Evolutionary conservation across 495 filamentous ascomycete species (phyloP).

Genomic region (Chaetomium tenue): DNA sequence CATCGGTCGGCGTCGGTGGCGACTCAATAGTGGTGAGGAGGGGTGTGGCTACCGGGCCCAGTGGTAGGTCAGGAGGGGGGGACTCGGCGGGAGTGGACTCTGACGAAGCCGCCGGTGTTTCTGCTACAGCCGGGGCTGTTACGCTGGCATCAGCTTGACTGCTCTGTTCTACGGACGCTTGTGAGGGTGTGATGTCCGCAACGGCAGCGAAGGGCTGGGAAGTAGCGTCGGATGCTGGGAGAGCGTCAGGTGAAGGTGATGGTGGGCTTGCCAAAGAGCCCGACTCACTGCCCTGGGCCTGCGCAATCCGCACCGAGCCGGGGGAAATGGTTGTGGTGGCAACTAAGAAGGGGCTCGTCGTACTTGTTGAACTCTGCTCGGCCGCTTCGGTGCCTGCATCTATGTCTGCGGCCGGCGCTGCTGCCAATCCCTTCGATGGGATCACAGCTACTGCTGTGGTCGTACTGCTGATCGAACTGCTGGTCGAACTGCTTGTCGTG

Average conservation of each 20-base stretch:
- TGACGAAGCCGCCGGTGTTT: conserved; percentile 21
- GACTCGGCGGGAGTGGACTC: conserved; percentile 21
- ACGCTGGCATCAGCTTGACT: conserved; percentile 38
- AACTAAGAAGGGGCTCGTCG: conserved; percentile 36
- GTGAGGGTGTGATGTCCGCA: conserved; percentile 24
- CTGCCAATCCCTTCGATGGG: conserved; percentile 21
- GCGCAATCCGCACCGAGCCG: conserved; percentile 21
- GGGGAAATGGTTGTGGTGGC: conserved; percentile 21
- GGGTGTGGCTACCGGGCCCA: conserved; percentile 18
- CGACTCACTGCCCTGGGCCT: conserved; percentile 20
- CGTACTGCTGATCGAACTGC: conserved; percentile 7
- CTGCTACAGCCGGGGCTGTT: conserved; percentile 31
- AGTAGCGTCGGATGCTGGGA: conserved; percentile 23
- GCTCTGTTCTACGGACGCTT: conserved; percentile 30
- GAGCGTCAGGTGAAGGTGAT: conserved; percentile 22
- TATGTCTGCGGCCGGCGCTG: conserved; percentile 14
- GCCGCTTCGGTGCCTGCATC: conserved; percentile 20
- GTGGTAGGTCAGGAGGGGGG: conserved; percentile 24
- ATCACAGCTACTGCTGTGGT: conserved; percentile 22
- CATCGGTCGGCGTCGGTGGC: conserved; percentile 23
- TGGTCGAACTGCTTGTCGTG: conserved; percentile 11
- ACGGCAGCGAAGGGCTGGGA: conserved; percentile 30
- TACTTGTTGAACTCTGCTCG: conserved; percentile 33
- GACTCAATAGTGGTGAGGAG: conserved; percentile 30
- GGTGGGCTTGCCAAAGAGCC: conserved; percentile 7